Evolutionary conservation across 2,329 filamentous ascomycete genomes (phyloP).

Genomic region (Penicillium sp.): DNA sequence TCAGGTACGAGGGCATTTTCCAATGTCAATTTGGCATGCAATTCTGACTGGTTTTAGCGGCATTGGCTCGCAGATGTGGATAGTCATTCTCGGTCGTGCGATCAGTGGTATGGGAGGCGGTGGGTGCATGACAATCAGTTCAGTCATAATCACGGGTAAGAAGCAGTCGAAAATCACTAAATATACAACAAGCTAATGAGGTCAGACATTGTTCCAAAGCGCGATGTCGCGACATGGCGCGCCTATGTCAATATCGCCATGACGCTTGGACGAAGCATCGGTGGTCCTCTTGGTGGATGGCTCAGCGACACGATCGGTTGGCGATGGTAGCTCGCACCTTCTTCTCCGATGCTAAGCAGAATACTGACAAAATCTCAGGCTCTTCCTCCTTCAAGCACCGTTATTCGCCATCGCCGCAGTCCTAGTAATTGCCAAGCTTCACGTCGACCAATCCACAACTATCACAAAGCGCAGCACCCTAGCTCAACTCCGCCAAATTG

Average conservation of each 20-base stretch:
- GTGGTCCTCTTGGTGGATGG: slow-evolving; percentile 61
- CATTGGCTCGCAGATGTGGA: slow-evolving; percentile 36
- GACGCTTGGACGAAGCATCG: slow-evolving; percentile 53
- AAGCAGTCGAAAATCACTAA: background rate
- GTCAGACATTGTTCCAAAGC: slow-evolving; percentile 50
- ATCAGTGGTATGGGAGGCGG: slow-evolving; percentile 49
- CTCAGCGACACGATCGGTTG: slow-evolving; percentile 65
- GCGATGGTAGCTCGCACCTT: slow-evolving; percentile 55
- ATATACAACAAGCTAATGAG: background rate
- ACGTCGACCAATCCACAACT: slow-evolving; percentile 15
- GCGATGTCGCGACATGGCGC: slow-evolving; percentile 52
- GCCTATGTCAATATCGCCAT: slow-evolving; percentile 55
- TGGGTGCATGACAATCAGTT: slow-evolving; percentile 47
- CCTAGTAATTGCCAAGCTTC: slow-evolving; percentile 49
- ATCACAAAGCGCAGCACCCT: background rate
- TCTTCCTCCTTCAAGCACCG: slow-evolving; percentile 33
- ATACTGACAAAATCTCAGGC: slow-evolving; percentile 16
- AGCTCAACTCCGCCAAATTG: slow-evolving; percentile 54
- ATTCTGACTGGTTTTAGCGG: slow-evolving; percentile 30
- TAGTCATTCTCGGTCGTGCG: slow-evolving; percentile 45
- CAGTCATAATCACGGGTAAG: slow-evolving; percentile 48
- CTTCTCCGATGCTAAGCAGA: background rate
- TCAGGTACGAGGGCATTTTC: slow-evolving; percentile 28
- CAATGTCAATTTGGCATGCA: background rate
- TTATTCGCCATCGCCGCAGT: slow-evolving; percentile 31